Percentiles rank a stretch among this genome's conserved stretches.
Conservation (phyloP, 2,329 filamentous ascomycete species). For the Neonectria sp. region DNA sequence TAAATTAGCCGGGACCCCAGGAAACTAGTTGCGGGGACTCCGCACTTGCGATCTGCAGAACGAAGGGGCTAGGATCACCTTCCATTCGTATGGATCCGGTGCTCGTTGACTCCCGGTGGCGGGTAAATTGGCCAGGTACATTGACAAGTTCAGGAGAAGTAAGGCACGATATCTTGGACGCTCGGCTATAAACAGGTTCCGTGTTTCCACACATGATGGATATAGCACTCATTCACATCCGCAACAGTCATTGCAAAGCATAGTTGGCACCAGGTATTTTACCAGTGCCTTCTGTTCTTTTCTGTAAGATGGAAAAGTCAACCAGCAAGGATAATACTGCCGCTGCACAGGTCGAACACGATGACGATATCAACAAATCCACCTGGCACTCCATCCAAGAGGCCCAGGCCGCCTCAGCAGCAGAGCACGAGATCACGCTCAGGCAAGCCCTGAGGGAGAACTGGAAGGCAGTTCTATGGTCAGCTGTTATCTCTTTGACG, state of each 20-base stretch:
- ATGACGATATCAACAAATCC: background rate
- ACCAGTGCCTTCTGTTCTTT: background rate
- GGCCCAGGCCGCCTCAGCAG: background rate
- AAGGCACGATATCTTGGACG: background rate
- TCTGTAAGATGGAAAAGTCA: background rate
- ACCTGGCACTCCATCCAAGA: background rate
- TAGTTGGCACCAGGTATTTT: background rate
- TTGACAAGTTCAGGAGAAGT: background rate
- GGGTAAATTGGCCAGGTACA: background rate
- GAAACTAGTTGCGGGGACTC: background rate
- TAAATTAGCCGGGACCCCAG: background rate
- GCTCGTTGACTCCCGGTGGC: background rate
- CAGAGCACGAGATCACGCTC: constrained; percentile 21
- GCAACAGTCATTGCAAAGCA: background rate
- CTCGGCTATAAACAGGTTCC: background rate
- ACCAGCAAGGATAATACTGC: background rate
- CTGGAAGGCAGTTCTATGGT: constrained; percentile 43
- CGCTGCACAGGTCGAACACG: background rate
- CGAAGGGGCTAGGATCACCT: background rate
- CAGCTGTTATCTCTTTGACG: constrained; percentile 36
- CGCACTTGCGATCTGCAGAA: background rate
- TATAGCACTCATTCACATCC: background rate
- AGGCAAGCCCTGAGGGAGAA: constrained; percentile 31
- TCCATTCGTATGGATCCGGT: background rate
- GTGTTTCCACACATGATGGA: background rate